Evolutionary conservation across 139 green algal species (phyloP), one percentile per base, ranked within the genome.

Genomic region (Desmodesmus armatus): DNA sequence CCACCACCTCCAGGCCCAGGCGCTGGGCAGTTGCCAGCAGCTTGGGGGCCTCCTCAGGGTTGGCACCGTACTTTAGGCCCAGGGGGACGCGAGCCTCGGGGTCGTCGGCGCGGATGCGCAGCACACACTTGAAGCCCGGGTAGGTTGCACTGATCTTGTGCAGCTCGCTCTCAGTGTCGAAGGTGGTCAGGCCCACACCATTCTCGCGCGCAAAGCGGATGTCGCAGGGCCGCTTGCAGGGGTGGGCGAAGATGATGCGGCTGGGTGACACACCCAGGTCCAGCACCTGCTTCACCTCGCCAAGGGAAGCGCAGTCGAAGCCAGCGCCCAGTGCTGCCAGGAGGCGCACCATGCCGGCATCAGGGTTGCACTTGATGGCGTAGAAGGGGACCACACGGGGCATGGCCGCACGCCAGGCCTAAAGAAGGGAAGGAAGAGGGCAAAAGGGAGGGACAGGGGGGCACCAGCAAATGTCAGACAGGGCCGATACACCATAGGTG

Each of bases 291-390:
- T 96, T 90, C 27, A 99, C 83, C 90, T 99, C 97, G 2, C 94
- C 93, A 43, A 94, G 91, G 27, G 87, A 96, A 6, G 97, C 97
- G 77, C 96, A 99, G 91, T 99, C 97, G 85, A 99, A 99, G 47
- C 96, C 95, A 17, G 94, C 90, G 43, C 97, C 97, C 43, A 98
- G 84, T 1, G 95, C 90, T 17, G 94, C 92, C 23, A 99, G 91
- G 53, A 94, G 80, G 23, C 89, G 86, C 27, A 99, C 85, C 43
- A 99, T 86, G 39, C 91, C 95, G 0, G 88, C 83, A 87, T 99
- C 95, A 9, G 92, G 92, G 91, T 98, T 97, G 93, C 96, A 99
- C 94, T 99, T 99, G 70, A 99, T 96, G 5, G 96, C 96, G 84
- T 97, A 99, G 93, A 96, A 97, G 33, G 97, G 96, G 39, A 90